Conservation (phyloP, 2,329 filamentous ascomycete species). For the Oidium heveae region DNA sequence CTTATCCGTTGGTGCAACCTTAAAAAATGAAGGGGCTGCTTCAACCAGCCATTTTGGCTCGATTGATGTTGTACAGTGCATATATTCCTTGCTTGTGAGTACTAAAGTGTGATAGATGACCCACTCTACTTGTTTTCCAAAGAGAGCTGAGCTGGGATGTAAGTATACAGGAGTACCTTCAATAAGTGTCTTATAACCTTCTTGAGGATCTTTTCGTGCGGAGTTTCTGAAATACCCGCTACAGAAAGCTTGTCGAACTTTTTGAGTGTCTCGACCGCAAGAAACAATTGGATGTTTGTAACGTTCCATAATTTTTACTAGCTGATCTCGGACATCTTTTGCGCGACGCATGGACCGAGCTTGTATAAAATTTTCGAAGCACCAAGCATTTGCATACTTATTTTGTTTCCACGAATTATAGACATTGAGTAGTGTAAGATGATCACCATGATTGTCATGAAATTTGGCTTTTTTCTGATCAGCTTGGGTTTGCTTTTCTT, state of each 20-base stretch:
- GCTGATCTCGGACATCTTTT: conserved; percentile 76
- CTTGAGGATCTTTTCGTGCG: conserved; percentile 81
- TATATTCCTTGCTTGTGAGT: conserved; percentile 90
- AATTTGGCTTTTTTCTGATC: conserved; percentile 97
- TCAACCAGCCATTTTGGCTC: conserved; percentile 90
- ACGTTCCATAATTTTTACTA: conserved; percentile 80
- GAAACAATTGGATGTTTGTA: conserved; percentile 63
- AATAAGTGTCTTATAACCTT: conserved; percentile 92
- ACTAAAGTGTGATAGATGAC: conserved; percentile 85
- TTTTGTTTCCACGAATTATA: conserved; percentile 91
- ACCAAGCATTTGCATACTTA: conserved; percentile 69
- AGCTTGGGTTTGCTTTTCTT: conserved; percentile 88
- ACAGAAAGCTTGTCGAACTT: conserved; percentile 73
- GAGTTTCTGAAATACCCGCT: conserved; percentile 88
- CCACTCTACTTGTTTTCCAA: conserved; percentile 89
- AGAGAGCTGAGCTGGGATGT: conserved; percentile 75
- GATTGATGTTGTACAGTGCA: conserved; percentile 81
- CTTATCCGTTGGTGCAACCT: conserved; percentile 68
- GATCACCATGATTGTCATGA: conserved; percentile 82
- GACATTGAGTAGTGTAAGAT: conserved; percentile 83
- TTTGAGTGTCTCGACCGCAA: conserved; percentile 68
- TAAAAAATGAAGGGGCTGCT: conserved; percentile 96
- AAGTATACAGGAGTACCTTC: conserved; percentile 89
- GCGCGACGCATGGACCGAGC: conserved; percentile 69
- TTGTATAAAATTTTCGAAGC: conserved; percentile 94